phyloP scores from a whole-genome alignment of 1,284 basidiomycete genomes.

The Sanghuangporus sanghuang region DNA sequence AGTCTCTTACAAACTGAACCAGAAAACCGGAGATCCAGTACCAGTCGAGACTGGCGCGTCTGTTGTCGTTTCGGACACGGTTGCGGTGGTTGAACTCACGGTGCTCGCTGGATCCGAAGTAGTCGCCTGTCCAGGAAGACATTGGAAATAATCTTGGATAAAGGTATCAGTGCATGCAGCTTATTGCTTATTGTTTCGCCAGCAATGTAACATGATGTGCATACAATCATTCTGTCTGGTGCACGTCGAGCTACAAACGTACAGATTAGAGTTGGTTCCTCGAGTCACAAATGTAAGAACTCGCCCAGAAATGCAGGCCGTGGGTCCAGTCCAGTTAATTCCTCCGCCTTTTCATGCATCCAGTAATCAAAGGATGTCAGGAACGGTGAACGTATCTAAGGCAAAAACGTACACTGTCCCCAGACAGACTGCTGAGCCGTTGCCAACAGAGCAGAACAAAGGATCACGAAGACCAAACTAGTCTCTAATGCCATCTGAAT shows the following conservation, averaged over 20 bases:
- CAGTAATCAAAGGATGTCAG: background rate
- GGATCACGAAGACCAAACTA: background rate
- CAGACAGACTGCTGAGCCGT: conserved; percentile 13
- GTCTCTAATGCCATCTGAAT: background rate
- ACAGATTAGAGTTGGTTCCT: conserved; percentile 4
- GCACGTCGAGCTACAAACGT: conserved; percentile 29
- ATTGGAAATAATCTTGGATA: conserved; percentile 39
- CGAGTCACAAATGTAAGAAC: conserved; percentile 23
- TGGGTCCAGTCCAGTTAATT: conserved; percentile 36
- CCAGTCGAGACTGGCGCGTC: conserved; percentile 21
- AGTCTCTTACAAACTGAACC: conserved; percentile 40
- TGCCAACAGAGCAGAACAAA: background rate
- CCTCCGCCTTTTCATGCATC: conserved; percentile 29
- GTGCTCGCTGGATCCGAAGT: conserved; percentile 17
- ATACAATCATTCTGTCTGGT: conserved; percentile 35
- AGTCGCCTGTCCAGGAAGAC: conserved; percentile 28
- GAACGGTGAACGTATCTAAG: background rate
- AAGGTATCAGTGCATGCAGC: conserved; percentile 14
- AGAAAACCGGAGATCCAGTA: conserved; percentile 32
- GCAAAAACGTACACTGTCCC: conserved; percentile 11
- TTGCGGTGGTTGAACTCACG: conserved; percentile 21
- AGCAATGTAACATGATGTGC: conserved; percentile 14
- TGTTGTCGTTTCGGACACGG: conserved; percentile 21
- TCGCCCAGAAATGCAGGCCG: conserved; percentile 36
- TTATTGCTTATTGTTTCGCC: background rate